Percentiles rank a stretch among this genome's conserved stretches.
Conservation (phyloP, 2,329 filamentous ascomycete genomes). For the Colletotrichum eremochloae region DNA sequence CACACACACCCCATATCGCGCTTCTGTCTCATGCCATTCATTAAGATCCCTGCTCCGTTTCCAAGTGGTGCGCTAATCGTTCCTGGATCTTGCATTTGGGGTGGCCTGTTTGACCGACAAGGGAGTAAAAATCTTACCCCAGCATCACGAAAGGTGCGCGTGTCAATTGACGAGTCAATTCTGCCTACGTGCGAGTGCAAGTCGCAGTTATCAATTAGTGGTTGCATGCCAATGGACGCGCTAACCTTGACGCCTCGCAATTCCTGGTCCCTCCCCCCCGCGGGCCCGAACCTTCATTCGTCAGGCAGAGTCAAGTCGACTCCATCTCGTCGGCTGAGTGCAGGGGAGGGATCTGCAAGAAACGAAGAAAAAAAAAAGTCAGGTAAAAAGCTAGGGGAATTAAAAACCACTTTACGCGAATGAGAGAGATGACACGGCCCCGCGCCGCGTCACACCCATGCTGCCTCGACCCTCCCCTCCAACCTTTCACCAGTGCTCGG, state of each 20-base stretch:
- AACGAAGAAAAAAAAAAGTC: conserved; percentile 2
- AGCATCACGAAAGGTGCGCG: conserved; percentile 23
- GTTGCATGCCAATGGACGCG: conserved; percentile 39
- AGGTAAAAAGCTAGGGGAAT: conserved; percentile 12
- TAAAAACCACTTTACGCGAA: conserved; percentile 55
- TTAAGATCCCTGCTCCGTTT: conserved; percentile 41
- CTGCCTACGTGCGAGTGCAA: conserved; percentile 30
- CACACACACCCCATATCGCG: conserved; percentile 44
- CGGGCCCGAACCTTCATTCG: conserved; percentile 28
- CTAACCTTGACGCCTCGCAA: conserved; percentile 37
- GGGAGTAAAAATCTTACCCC: conserved; percentile 16
- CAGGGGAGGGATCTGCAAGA: conserved; percentile 47
- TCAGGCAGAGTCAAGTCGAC: conserved; percentile 29
- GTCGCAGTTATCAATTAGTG: conserved; percentile 21
- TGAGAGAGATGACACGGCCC: conserved; percentile 46
- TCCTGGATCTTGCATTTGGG: conserved; percentile 44
- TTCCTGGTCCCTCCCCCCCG: conserved; percentile 17
- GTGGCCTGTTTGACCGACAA: conserved; percentile 23
- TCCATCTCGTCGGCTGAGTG: conserved; percentile 37
- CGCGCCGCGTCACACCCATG: conserved; percentile 35
- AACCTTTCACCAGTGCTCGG: conserved; percentile 15
- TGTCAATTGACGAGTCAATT: conserved; percentile 43
- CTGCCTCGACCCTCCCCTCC: conserved; percentile 43
- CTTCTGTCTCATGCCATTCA: conserved; percentile 41
- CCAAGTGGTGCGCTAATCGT: conserved; percentile 38